These are phyloP conservation scores for Gaertneriomyces semiglobifer DNA, from an alignment of 192 early-diverging fungal genomes.

Conservation along the genomic window DNA sequence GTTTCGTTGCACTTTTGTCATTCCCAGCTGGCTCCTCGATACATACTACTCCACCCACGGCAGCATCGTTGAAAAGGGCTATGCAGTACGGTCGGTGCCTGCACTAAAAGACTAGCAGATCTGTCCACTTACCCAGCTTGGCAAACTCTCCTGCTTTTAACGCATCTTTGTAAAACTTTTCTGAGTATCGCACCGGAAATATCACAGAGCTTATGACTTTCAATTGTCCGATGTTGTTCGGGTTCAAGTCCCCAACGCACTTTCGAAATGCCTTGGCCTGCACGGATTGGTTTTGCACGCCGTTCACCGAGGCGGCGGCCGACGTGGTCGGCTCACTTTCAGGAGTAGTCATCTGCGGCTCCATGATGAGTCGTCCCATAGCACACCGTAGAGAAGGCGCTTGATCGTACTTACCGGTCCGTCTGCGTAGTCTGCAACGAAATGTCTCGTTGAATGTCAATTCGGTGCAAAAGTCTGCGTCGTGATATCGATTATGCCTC, in stretches of 20 bases:
- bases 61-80: slow-evolving; percentile 34
- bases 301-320: no score
- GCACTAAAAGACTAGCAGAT: no score
- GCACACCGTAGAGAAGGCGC: no score
- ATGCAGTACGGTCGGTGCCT: neutral
- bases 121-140: slow-evolving; percentile 16
- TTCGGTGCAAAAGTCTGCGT: no score
- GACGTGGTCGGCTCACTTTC: no score
- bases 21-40: neutral
- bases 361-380: no score
- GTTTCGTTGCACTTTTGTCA: neutral
- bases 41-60: slow-evolving; percentile 23
- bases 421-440: no score
- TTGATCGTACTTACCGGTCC: no score
- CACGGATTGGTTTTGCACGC: no score
- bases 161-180: slow-evolving; percentile 25
- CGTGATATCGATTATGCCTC: no score
- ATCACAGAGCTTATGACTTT: slow-evolving; percentile 13
- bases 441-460: no score
- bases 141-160: slow-evolving; percentile 18
- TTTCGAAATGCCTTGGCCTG: slow-evolving; percentile 27
- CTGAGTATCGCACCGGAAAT: neutral
- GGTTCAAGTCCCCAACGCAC: slow-evolving; percentile 22
- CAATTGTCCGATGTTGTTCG: slow-evolving; percentile 33
- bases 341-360: no score